Evolutionary conservation across 1,139 yeast species (phyloP), one percentile per base, ranked within the genome.

Genomic region (Blastobotrys proliferans): DNA sequence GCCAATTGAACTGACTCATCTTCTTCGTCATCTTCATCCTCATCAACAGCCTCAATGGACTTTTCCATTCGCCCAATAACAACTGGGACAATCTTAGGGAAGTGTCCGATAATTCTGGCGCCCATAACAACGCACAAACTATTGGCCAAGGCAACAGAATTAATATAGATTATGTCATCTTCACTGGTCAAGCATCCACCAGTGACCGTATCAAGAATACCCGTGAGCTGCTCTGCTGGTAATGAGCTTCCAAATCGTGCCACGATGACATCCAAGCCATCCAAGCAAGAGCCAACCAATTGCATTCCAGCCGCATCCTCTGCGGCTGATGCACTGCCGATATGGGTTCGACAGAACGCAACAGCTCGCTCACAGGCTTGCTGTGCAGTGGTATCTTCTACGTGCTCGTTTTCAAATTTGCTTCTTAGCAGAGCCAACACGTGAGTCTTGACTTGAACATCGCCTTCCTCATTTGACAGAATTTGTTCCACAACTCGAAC

Each of bases 21-120:
- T 24, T 51, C 56, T 5, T 44, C 52, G 9, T 57, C 56, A 16
- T 55, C 56, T 8, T 51, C 44, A 13, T 53, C 55, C 11, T 48
- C 57, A 10, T 47, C 57, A 6, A 48, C 52, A 18, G 48, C 53
- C n/a, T 53, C 44, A 24, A 57, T 58, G n/a, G 68, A 58, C 13
- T 60, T 52, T 19, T 68, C 67, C 69, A 86, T 82, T 37, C 86
- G 73, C 31, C 69, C 66, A 48, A 87, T 72, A 6, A 86, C 72
- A 11, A 86, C 85, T 11, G 92, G 88, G 47, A 92, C 77, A 56
- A 90, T 80, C 62, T 81, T 82, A 25, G 95, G 86, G 71, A 87
- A 86, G 57, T 74, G 77, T 6, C 95, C 94, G 62, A 92, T 83
- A 47, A 83, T 74, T 57, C 87, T 84, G 21, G 94, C 92, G 37